Percentiles rank a stretch among this genome's conserved stretches.
Conservation (phyloP, 1,284 basidiomycete genomes). For the Wallemia mellicola region DNA sequence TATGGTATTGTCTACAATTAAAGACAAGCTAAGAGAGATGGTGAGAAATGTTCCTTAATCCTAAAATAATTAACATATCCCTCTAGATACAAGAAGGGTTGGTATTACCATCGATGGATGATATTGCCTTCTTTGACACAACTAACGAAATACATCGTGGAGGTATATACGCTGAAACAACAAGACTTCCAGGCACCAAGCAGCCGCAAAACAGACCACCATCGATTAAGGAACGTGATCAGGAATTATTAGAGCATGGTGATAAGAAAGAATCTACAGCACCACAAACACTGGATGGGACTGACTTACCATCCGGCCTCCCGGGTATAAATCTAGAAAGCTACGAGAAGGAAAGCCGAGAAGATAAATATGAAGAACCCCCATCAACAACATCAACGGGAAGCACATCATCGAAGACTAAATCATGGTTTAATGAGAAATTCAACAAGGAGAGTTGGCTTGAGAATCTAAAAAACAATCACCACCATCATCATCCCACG, state of each 20-base stretch:
- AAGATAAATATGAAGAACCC: not conserved
- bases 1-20: slow-evolving; percentile 67
- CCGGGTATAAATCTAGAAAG: not conserved
- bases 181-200: not conserved
- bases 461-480: not conserved
- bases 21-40: slow-evolving; percentile 58
- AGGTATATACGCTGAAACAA: not conserved
- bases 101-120: slow-evolving; percentile 91
- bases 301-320: not conserved
- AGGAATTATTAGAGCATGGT: not conserved
- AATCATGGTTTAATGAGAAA: not conserved
- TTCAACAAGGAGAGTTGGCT: not conserved
- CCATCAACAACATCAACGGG: not conserved
- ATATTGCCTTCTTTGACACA: slow-evolving; percentile 81
- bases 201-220: not conserved
- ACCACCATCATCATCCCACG: not conserved
- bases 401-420: not conserved
- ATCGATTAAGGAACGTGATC: not conserved
- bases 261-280: not conserved
- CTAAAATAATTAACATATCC: not conserved
- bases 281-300: not conserved
- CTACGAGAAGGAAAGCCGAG: not conserved
- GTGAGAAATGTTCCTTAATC: slow-evolving; percentile 23
- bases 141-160: slow-evolving; percentile 3
- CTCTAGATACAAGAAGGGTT: slow-evolving; percentile 62